A percentile compares a stretch with the other conserved stretches of the same genome.
phyloP scores from a whole-genome alignment of 2,329 filamentous ascomycete species.

The Trichoderma atroviride region DNA sequence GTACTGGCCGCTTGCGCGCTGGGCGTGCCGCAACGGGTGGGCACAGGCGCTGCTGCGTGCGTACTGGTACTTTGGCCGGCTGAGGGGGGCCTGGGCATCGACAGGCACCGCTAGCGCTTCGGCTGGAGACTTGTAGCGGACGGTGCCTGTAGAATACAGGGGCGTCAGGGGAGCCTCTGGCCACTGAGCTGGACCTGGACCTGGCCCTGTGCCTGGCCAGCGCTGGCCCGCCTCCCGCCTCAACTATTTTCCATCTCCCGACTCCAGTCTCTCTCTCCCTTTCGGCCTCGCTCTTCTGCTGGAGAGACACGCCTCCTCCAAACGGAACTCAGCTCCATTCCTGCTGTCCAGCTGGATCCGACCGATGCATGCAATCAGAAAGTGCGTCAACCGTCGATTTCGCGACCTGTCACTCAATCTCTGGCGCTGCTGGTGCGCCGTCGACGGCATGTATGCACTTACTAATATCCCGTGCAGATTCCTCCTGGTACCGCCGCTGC shows the following conservation, averaged over 20 bases:
- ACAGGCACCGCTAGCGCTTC: background rate
- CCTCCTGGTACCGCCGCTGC: background rate
- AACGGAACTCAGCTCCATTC: constrained; percentile 22
- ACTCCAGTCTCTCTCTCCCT: background rate
- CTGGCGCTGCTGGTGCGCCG: background rate
- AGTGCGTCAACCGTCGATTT: background rate
- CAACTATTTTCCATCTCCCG: constrained; percentile 17
- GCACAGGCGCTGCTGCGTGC: background rate
- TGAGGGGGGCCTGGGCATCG: background rate
- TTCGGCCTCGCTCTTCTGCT: background rate
- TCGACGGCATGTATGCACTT: background rate
- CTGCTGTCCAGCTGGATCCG: background rate
- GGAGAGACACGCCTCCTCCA: background rate
- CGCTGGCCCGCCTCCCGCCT: background rate
- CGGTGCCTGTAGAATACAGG: constrained; percentile 20
- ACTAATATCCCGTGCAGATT: background rate
- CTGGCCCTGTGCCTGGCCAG: background rate
- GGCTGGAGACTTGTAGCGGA: constrained; percentile 12
- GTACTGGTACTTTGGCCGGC: constrained; percentile 17
- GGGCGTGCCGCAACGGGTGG: background rate
- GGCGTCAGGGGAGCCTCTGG: constrained; percentile 16
- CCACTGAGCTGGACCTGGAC: background rate
- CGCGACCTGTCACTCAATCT: background rate
- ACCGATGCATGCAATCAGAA: background rate
- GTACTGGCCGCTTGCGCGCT: background rate